A percentile compares a stretch with the other conserved stretches of the same genome.
Evolutionary conservation across 2,329 filamentous ascomycete species (phyloP).

Genomic region (Bipolaris bicolor): DNA sequence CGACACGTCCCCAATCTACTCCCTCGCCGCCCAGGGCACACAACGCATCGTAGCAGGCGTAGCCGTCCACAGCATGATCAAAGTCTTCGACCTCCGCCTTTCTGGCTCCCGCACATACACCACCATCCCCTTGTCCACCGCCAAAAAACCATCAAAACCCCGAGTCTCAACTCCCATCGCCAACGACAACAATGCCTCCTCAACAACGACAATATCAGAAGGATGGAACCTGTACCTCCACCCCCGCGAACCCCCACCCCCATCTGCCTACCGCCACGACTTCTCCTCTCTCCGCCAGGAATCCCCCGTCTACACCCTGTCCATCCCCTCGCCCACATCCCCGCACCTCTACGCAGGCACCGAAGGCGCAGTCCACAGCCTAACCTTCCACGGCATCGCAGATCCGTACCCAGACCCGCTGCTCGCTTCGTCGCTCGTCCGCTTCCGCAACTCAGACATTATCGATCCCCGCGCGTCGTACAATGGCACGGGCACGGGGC

Average conservation of each 20-base stretch:
- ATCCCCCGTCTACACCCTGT: constrained; percentile 57
- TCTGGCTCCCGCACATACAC: constrained; percentile 51
- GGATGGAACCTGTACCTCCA: constrained; percentile 58
- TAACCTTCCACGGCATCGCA: constrained; percentile 52
- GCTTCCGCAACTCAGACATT: constrained; percentile 15
- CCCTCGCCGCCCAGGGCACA: constrained; percentile 61
- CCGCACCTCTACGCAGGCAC: constrained; percentile 57
- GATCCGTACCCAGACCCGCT: constrained; percentile 54
- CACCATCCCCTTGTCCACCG: constrained; percentile 22
- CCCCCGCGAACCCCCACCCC: constrained; percentile 36
- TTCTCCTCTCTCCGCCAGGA: constrained; percentile 31
- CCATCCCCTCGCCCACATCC: constrained; percentile 53
- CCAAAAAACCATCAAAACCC: background rate
- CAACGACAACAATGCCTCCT: constrained; percentile 1
- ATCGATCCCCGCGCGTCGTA: constrained; percentile 41
- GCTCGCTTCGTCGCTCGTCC: constrained; percentile 29
- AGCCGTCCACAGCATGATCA: constrained; percentile 63
- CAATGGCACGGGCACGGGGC: constrained; percentile 44
- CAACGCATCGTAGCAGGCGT: constrained; percentile 64
- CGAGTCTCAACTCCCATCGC: constrained; percentile 24
- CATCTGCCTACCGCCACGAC: constrained; percentile 22
- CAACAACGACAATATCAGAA: constrained; percentile 19
- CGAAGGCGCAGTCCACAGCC: constrained; percentile 52
- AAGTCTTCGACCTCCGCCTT: constrained; percentile 67
- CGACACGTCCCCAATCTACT: constrained; percentile 65